Percentiles rank a stretch among this genome's conserved stretches.
Evolutionary conservation across 2,329 filamentous ascomycete species (phyloP).

Genomic region (Chalaropsis ovoidea): DNA sequence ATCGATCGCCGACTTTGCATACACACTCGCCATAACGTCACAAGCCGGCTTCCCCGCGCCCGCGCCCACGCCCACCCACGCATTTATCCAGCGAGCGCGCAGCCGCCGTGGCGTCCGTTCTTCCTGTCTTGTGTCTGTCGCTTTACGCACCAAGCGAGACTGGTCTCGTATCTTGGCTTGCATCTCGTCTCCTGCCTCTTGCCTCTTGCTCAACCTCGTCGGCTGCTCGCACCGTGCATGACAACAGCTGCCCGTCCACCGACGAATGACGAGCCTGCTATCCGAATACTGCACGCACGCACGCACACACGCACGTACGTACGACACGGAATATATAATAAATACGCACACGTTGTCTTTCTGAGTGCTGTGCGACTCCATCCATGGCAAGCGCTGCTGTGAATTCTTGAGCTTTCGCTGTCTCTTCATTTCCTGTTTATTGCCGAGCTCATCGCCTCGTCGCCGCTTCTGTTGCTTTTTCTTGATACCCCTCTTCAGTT

Average conservation of each 20-base stretch:
- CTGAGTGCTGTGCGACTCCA: not conserved
- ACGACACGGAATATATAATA: not conserved
- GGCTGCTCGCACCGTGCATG: not conserved
- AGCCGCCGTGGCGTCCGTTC: not conserved
- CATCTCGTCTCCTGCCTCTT: not conserved
- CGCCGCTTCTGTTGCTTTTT: not conserved
- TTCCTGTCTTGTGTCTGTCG: not conserved
- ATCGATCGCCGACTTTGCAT: not conserved
- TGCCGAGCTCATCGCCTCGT: not conserved
- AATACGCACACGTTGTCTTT: not conserved
- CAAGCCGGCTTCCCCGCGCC: not conserved
- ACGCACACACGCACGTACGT: not conserved
- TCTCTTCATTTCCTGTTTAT: not conserved
- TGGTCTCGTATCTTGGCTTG: conserved; percentile 3
- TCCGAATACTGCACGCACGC: too few species aligned
- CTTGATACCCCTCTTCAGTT: not conserved
- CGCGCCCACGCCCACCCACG: too few species aligned
- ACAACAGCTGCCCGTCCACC: not conserved
- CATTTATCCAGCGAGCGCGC: not conserved
- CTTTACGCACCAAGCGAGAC: conserved; percentile 1
- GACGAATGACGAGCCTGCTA: not conserved
- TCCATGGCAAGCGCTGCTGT: not conserved
- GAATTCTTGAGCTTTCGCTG: not conserved
- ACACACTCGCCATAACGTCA: not conserved
- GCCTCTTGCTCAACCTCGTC: not conserved